Percentiles rank a stretch among this genome's conserved stretches.
These are phyloP conservation scores for Saccharomyces hybrid DNA, from an alignment of 1,139 yeast species.

Conservation along the genomic window DNA sequence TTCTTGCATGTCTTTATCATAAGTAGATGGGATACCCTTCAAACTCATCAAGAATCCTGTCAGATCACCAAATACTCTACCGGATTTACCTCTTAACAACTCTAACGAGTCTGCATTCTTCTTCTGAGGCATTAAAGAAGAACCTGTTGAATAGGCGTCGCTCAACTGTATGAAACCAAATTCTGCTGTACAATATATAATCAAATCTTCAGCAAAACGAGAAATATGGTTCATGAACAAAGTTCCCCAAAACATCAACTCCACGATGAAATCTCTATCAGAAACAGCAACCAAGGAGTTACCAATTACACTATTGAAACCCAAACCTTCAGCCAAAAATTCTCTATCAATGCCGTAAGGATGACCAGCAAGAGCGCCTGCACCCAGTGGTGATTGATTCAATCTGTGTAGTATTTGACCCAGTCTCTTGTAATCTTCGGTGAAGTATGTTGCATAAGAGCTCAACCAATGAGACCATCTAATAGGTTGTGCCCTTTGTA, in stretches of 20 bases:
- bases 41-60: constrained; percentile 94
- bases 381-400: constrained; percentile 86
- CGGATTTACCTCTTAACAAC: constrained; percentile 91
- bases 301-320: constrained; percentile 81
- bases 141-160: constrained; percentile 97
- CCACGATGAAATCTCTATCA: constrained; percentile 96
- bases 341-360: constrained; percentile 97
- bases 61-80: constrained; percentile 91
- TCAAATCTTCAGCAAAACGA: constrained; percentile 87
- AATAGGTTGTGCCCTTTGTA: constrained; percentile 98
- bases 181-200: constrained; percentile 94
- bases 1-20: constrained; percentile 97
- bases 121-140: constrained; percentile 98
- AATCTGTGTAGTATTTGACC: constrained; percentile 73
- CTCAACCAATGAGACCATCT: constrained; percentile 98
- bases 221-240: constrained; percentile 93
- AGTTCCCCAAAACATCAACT: constrained; percentile 95
- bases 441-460: constrained; percentile 88
- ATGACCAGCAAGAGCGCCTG: constrained; percentile 99
- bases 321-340: constrained; percentile 71
- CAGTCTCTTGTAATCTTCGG: constrained; percentile 82
- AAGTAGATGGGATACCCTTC: constrained; percentile 93
- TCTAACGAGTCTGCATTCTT: constrained; percentile 96
- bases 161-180: constrained; percentile 89
- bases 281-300: constrained; percentile 92